A percentile compares a stretch with the other conserved stretches of the same genome.
Conservation (phyloP, 2,329 filamentous ascomycete genomes). For the Colletotrichum caudatum region DNA sequence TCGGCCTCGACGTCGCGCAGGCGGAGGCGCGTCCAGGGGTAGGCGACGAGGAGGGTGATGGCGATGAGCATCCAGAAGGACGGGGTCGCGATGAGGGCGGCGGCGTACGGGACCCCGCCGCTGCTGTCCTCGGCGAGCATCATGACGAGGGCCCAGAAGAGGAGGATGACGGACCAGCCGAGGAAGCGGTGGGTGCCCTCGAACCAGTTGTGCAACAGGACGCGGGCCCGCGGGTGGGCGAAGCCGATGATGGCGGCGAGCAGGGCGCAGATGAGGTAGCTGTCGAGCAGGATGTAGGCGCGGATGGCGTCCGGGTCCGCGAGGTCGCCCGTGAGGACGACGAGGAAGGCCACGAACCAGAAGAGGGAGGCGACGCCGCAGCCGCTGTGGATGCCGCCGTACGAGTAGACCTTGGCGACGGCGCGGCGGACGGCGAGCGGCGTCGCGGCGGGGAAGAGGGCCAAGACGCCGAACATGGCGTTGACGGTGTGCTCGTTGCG, state of each 20-base stretch:
- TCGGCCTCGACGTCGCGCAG: constrained; percentile 75
- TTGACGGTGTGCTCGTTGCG: constrained; percentile 68
- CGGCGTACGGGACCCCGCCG: constrained; percentile 50
- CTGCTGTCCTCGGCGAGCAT: constrained; percentile 62
- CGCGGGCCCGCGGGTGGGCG: constrained; percentile 73
- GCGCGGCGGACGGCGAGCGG: constrained; percentile 62
- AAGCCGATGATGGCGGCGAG: constrained; percentile 70
- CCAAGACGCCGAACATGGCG: constrained; percentile 58
- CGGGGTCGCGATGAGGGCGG: constrained; percentile 54
- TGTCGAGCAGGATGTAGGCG: constrained; percentile 56
- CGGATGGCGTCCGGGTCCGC: constrained; percentile 53
- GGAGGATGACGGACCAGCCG: constrained; percentile 74
- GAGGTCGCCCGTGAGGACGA: constrained; percentile 45
- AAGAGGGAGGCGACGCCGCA: constrained; percentile 62
- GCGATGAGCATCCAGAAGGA: constrained; percentile 75
- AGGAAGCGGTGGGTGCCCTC: constrained; percentile 79
- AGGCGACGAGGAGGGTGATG: constrained; percentile 73
- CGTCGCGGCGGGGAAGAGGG: constrained; percentile 57
- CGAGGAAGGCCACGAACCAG: constrained; percentile 61
- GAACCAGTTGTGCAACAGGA: constrained; percentile 74
- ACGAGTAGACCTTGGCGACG: constrained; percentile 64
- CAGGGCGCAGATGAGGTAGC: constrained; percentile 69
- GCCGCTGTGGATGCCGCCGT: constrained; percentile 65
- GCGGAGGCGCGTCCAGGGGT: constrained; percentile 80
- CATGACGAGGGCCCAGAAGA: constrained; percentile 71